Base-by-base conservation (phyloP, 441 rosid genomes). In the Populus hybrid region DNA sequence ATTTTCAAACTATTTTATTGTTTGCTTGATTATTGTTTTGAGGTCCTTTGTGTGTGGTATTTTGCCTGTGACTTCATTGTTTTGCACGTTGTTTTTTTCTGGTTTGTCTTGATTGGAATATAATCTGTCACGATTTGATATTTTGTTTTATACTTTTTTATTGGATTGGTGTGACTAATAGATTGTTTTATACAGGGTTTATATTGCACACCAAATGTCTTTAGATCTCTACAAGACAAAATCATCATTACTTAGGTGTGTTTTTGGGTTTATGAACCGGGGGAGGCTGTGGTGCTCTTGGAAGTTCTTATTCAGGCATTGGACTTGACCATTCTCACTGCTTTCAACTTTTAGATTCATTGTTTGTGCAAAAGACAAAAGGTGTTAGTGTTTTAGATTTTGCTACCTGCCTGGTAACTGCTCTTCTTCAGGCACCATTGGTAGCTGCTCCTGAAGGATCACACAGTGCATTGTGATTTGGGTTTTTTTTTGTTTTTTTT, bases 261-360 rank as follows among this genome's bases (percentile, higher is more conserved):
- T 79, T 69, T 88, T 87, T 71, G 83, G 89, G 90, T 89, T 87
- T 84, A 86, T 90, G 94, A 88, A 83, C 90, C 81, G 87, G 64
- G 90, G 91, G 86, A 91, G 87, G 82, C 82, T 88, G 79, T 89
- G 98, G 89, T 85, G 86, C 63, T 80, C 89, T 14, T 85, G 89
- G 79, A 89, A 84, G 75, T 79, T 83, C 78, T 75, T 85, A 26
- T 91, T 93, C 72, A 80, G 90, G 38, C 92, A 91, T 69, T 91
- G 97, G 97, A 92, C 94, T 84, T 94, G 93, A 86, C 84, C 7
- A 24, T 24, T 42, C 32, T 42, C 14, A 7, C 28, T 26, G 34
- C 23, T 1, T 24, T 63, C 26, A 11, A 24, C 30, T 21, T 24
- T 3, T 66, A 23, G 42, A 11, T 34, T 71, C 6, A 28, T 79